These are phyloP conservation scores for Magnusiomyces tetraspermus DNA, from an alignment of 1,139 yeast species.

Conservation along the genomic window DNA sequence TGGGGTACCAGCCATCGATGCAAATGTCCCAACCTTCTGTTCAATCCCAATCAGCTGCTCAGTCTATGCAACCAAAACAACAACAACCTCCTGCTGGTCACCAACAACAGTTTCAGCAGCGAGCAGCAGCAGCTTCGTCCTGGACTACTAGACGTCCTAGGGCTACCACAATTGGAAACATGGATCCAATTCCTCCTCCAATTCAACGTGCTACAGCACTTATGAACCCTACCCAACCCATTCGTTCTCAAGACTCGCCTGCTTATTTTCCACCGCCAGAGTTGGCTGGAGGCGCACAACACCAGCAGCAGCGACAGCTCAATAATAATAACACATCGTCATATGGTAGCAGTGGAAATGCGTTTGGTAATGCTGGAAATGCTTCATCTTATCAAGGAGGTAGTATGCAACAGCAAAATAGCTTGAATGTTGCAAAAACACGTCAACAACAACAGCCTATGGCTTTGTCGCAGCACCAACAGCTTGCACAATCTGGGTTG, in stretches of 20 bases:
- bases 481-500: background rate
- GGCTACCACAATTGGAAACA: constrained; percentile 36
- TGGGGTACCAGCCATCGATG: background rate
- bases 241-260: constrained; percentile 35
- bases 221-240: constrained; percentile 33
- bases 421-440: too few relatives aligned
- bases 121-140: background rate
- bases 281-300: constrained; percentile 13
- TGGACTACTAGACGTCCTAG: constrained; percentile 27
- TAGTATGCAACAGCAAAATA: too few relatives aligned
- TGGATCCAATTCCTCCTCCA: constrained; percentile 35
- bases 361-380: too few relatives aligned
- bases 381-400: too few relatives aligned
- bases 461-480: background rate
- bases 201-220: constrained; percentile 36
- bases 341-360: too few relatives aligned
- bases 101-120: constrained; percentile 2
- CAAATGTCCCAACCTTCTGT: constrained; percentile 2
- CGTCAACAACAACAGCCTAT: too few relatives aligned
- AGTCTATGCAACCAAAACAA: background rate
- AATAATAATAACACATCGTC: too few relatives aligned
- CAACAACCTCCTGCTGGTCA: background rate
- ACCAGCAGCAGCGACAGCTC: too few relatives aligned
- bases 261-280: constrained; percentile 37
- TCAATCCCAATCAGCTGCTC: background rate